Evolutionary conservation across 352 stramenopile genomes (phyloP), one percentile per base, ranked within the genome.

Genomic region (Globisporangium camurandrum): DNA sequence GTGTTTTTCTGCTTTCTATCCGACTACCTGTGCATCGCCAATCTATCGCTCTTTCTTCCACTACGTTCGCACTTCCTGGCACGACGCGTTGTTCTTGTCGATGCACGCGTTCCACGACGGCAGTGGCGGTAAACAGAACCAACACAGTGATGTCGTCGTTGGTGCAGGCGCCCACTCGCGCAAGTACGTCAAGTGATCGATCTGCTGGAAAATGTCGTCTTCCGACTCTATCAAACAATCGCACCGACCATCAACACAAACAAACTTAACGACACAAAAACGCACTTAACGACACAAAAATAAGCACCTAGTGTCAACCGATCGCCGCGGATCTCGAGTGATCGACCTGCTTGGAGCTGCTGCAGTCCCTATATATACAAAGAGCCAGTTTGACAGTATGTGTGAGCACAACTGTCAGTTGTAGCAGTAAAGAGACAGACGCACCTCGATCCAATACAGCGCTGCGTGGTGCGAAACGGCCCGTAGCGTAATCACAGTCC

Each of bases 201-300:
- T 89, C 51, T 87, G 72, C 20, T 65, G 57, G 26, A 87, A 89
- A 12, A 89, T 80, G 22, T 86, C 73, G 10, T 89, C 77, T 54
- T 89, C 72, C 9, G 73, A 78, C 56, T 89, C 77, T 88, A n/a
- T 28, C 6, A 10, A 17, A n/a, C n/a, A n/a, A n/a, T n/a, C n/a
- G n/a, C n/a, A n/a, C n/a, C n/a, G n/a, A n/a, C n/a, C n/a, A n/a
- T n/a, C n/a, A n/a, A n/a, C n/a, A n/a, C n/a, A n/a, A n/a, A n/a
- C n/a, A n/a, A n/a, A n/a, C n/a, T n/a, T n/a, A n/a, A n/a, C n/a
- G n/a, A n/a, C n/a, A n/a, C n/a, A n/a, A n/a, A n/a, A n/a, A n/a
- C n/a, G n/a, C n/a, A n/a, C n/a, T n/a, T n/a, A n/a, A n/a, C n/a
- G n/a, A n/a, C n/a, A n/a, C n/a, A n/a, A 31, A 14, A 23, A 28